Evolutionary conservation across 129 eudicot species (phyloP).

Genomic region (Arctium lappa): DNA sequence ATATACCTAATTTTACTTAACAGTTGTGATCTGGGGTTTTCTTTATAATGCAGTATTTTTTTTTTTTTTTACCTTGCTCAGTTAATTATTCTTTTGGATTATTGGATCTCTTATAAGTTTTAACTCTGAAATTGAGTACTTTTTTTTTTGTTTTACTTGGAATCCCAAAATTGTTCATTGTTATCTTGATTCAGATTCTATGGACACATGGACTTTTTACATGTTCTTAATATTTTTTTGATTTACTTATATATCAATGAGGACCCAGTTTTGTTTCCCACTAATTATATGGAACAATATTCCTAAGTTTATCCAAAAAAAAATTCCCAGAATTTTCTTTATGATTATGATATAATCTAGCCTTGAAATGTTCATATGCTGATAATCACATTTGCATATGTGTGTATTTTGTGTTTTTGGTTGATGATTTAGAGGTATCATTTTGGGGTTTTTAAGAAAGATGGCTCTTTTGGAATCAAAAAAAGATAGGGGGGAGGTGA

Average conservation of each 20-base stretch:
- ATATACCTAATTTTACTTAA: not conserved
- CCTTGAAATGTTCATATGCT: not conserved
- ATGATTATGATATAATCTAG: not conserved
- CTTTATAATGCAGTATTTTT: slow-evolving; percentile 25
- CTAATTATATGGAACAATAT: not conserved
- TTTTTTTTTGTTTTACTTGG: slow-evolving; percentile 9
- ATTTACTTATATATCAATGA: not conserved
- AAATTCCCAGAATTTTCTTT: not conserved
- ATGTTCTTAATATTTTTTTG: slow-evolving; percentile 12
- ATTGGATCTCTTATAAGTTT: slow-evolving; percentile 20
- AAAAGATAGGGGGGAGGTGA: slow-evolving; percentile 59
- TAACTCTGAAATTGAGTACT: slow-evolving; percentile 3
- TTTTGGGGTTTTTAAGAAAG: slow-evolving; percentile 16
- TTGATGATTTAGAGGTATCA: not conserved
- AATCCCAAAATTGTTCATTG: slow-evolving; percentile 10
- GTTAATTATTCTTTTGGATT: slow-evolving; percentile 1
- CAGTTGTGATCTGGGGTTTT: slow-evolving; percentile 39
- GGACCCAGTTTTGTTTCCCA: not conserved
- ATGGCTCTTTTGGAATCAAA: slow-evolving; percentile 59
- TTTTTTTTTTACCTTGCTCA: not conserved
- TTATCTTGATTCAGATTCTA: slow-evolving; percentile 19
- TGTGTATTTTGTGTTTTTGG: not conserved
- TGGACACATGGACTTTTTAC: not conserved
- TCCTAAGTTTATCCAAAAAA: not conserved
- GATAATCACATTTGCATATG: slow-evolving; percentile 12